These are phyloP conservation scores for Acanthamoeba culbertsoni DNA, from an alignment of 208 protist genomes.

Conservation along the genomic window DNA sequence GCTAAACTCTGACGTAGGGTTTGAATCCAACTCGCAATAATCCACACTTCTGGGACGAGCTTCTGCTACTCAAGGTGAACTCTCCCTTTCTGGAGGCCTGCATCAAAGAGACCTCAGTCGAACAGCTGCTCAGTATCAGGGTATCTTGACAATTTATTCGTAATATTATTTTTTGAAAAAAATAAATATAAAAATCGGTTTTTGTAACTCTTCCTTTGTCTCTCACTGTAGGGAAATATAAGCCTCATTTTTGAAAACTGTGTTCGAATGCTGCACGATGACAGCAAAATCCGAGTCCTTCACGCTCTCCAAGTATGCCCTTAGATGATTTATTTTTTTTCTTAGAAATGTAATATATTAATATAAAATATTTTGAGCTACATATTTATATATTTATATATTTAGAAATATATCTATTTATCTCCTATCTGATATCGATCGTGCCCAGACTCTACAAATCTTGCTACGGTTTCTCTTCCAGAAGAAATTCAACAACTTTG, in stretches of 20 bases:
- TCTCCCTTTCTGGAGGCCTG: background rate
- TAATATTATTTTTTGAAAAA: too few species aligned
- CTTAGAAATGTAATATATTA: too few species aligned
- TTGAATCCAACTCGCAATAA: background rate
- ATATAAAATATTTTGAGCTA: too few species aligned
- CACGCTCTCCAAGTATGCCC: conserved; percentile 28
- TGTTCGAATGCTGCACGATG: conserved; percentile 15
- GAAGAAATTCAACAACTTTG: conserved; percentile 40
- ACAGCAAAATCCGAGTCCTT: background rate
- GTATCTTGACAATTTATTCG: too few species aligned
- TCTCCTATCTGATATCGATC: background rate
- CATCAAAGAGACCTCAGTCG: background rate
- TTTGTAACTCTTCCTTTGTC: background rate
- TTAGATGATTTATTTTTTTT: too few species aligned
- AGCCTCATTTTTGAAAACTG: conserved; percentile 41
- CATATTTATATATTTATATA: too few species aligned
- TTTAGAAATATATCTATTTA: too few species aligned
- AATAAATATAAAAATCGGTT: too few species aligned
- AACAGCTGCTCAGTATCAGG: background rate
- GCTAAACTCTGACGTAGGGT: background rate
- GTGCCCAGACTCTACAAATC: background rate
- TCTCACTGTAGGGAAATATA: background rate
- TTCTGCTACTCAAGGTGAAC: background rate
- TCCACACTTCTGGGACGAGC: conserved; percentile 7
- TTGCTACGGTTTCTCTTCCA: conserved; percentile 16